Evolutionary conservation across 2,329 filamentous ascomycete genomes (phyloP), one percentile per base, ranked within the genome.

Genomic region (Biscogniauxia mediterranea): DNA sequence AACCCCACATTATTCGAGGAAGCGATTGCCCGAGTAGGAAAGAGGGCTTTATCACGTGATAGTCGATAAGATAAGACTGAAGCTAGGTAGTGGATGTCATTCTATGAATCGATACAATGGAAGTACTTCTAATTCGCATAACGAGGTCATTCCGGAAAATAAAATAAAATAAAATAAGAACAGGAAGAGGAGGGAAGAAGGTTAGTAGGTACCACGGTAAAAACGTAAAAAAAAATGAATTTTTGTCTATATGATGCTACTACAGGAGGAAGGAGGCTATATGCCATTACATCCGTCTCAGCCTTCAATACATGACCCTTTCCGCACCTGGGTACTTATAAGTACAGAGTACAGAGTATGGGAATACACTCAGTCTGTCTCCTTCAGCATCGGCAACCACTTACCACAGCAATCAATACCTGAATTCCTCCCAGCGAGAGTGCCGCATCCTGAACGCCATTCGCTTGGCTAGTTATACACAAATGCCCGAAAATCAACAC

Each of bases 391-490:
- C 28, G 28, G 28, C 28, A 32, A 13, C 28, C 11, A 32, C 38
- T n/a, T n/a, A 46, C 11, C 17, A 46, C 6, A 46, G 38, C 38
- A 15, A n/a, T n/a, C 38, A 46, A 46, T 46, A 32, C 7, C 28
- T 32, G 7, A 13, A 4, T 52, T 19, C 50, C 50, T 52, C 50
- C 50, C 5, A 7, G 19, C 9, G 17, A 19, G 3, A 52, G 21
- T 20, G 38, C 57, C 57, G 38, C 53, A 59, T 53, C 60, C 60
- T 49, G 56, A 64, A 64, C 62, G 62, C 62, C 62, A 23, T 56
- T 58, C 62, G 59, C 59, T 60, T 61, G 54, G 55, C 58, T 59
- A 61, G 15, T 57, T 57, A 21, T 64, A 62, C 62, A 61, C 20
- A 50, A 21, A 50, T 51, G 55, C 28, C 23, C 20, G 46, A n/a